Base-by-base conservation (phyloP, 2,329 filamentous ascomycete genomes). In the Botrytis deweyae region DNA sequence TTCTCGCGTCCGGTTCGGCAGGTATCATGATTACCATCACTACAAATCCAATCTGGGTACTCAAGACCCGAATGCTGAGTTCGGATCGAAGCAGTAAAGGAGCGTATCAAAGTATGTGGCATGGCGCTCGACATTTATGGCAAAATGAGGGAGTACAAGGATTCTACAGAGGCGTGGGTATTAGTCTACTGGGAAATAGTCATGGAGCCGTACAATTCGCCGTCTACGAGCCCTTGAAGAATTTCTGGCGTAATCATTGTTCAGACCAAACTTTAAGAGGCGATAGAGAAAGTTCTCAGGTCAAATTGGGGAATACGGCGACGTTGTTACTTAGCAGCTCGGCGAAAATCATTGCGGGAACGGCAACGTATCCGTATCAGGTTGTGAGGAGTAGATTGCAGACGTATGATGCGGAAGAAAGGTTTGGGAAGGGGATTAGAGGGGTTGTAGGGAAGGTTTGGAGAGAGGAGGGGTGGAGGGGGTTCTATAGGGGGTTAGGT, bases 21-120 rank as follows among this genome's bases (percentile, higher is more conserved):
- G 95, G 95, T 44, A 86, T 92, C 29, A 83, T 93, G 59, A 97
- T 94, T 2, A 92, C 95, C 62, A 84, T 93, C 44, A 87, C 95
- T 77, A 98, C 96, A 44, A 98, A 98, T 81, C 96, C 96, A 3
- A 91, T 99, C 79, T 99, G 96, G 96, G 96, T 99, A 4, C 90
- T 99, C 82, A 98, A 98, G 86, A 98, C 95, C 14, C 92, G 96
- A 76, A 98, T 99, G 94, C 86, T 98, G 38, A 94, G 94, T 44
- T 95, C 93, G 6, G 93, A 96, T 77, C 88, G 89, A 68, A 86
- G 88, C 72, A 87, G 90, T 9, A 88, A 87, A 2, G 94, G 94
- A 22, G 96, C 95, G 1, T 99, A 99, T 83, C 87, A 89, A 25
- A 91, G 89, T 77, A 93, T 98, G 86, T 84, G 87, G 77, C 87